These are phyloP conservation scores for Chernovozyma sophiae-reginae DNA, from an alignment of 1,139 yeast genomes.

Conservation along the genomic window DNA sequence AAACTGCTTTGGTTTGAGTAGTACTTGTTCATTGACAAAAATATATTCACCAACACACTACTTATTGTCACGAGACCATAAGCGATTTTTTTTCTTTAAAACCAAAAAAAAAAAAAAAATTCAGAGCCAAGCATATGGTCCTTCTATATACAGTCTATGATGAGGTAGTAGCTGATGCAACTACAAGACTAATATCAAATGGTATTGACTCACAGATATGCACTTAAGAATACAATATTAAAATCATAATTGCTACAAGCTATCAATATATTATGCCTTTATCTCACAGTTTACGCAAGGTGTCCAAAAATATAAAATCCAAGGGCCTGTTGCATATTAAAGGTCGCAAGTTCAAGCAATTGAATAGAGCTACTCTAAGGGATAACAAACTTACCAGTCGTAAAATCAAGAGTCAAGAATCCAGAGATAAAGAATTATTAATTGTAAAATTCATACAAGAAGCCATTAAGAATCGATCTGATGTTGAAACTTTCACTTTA, in stretches of 20 bases:
- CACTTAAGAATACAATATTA: no score
- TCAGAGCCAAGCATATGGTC: no score
- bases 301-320: conserved; percentile 59
- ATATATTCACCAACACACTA: conserved; percentile 43
- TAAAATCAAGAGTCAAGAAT: conserved; percentile 53
- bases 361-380: conserved; percentile 81
- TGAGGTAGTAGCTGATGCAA: no score
- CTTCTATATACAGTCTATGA: no score
- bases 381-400: conserved; percentile 63
- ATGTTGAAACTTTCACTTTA: conserved; percentile 40
- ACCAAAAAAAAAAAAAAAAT: no score
- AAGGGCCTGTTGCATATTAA: conserved; percentile 74
- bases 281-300: conserved; percentile 69
- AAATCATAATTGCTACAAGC: no score
- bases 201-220: no score
- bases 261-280: no score
- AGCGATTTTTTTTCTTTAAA: no score
- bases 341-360: conserved; percentile 82
- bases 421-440: conserved; percentile 50
- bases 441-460: conserved; percentile 66
- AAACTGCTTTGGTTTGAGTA: conserved; percentile 81
- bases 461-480: conserved; percentile 45
- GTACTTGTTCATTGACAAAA: conserved; percentile 59
- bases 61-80: no score
- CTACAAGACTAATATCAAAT: no score